Evolutionary conservation across 2,329 filamentous ascomycete genomes (phyloP), one percentile per base, ranked within the genome.

Genomic region (Lasiodiplodia hormozganensis): DNA sequence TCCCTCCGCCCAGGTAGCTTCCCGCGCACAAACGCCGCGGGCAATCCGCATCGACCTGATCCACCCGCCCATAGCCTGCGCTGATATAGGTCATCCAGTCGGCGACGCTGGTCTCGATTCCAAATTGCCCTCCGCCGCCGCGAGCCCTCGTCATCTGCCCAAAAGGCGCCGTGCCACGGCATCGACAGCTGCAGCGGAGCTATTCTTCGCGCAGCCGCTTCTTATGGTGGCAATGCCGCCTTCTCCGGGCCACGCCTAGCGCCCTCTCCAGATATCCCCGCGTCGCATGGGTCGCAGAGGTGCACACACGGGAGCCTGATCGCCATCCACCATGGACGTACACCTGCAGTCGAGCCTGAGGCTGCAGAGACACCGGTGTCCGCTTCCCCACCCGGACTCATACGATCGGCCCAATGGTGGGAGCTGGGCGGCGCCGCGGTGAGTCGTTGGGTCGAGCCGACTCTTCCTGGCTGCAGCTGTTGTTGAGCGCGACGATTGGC

Each of bases 31-130:
- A 64, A 52, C 43, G 47, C 47, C 31, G 43, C 25, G 28, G 43
- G 43, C 60, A 64, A 31, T 52, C 60, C 25, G 16, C 18, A 12
- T 23, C 38, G 57, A 47, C 31, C 57, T 23, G 40, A 64, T n/a
- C 60, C 60, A 38, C 43, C 18, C 18, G 60, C 8, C 60, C 60
- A 64, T 64, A 64, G 34, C 60, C n/a, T 34, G 47, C 31, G 60
- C 47, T 64, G 60, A 64, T 64, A 64, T 64, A 64, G 60, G 60
- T 64, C 60, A 51, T 62, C 43, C 43, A 62, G 58, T 62, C 58
- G 58, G 18, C 8, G 40, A n/a, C 28, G 11, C 40, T 11, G 47
- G 58, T 64, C 21, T 64, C 31, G 60, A 64, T 64, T 64, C 60
- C 60, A 51, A 64, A 64, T 64, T 64, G 60, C 60, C 47, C 31